Base-by-base conservation (phyloP, 805 yeast genomes). In the Saturnispora kantuleensis region DNA sequence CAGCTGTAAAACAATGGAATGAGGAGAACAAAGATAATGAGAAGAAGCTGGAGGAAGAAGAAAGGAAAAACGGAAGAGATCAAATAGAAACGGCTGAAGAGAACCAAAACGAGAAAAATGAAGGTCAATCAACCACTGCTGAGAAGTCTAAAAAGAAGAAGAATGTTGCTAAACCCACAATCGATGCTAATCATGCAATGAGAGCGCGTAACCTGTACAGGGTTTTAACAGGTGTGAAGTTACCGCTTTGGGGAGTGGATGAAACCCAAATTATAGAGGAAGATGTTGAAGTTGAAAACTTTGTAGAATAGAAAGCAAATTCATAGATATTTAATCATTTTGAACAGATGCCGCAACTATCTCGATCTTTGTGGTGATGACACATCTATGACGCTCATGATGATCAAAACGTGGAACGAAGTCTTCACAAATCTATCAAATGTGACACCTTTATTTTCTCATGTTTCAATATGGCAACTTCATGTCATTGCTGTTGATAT, bases 1-100 rank as follows among this genome's bases (percentile, higher is more conserved):
- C 55, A 8, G 70, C 74, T 1, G 62, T 80, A 10, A 61, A 63
- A 1, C 57, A 63, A 35, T 84, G 90, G 89, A 83, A 83, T 52
- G 61, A 50, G 26, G 54, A 49, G 31, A 49, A 47, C 12, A 42
- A 41, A 46, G 48, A 48, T 1, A 31, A 43, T 9, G 26, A 47
- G 16, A 46, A 47, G 34, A 51, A 53, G 43, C 39, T 46, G 26
- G 43, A 49, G 16, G 50, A 56, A 15, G 43, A 52, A 26, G 41
- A 37, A 15, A 31, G 21, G 16, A 31, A 10, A 16, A 33, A 21
- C 13, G 21, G 11, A 40, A 37, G 39, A 21, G 18, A 13, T 13
- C 26, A 38, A 34, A 21, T 10, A 40, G 31, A 12, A 13, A 35
- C 38, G 32, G 17, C 17, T 3, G 38, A 38, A 18, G 29, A 16